Conservation (phyloP, 345 rosid genomes). For the Excoecaria cochinchinensis region DNA sequence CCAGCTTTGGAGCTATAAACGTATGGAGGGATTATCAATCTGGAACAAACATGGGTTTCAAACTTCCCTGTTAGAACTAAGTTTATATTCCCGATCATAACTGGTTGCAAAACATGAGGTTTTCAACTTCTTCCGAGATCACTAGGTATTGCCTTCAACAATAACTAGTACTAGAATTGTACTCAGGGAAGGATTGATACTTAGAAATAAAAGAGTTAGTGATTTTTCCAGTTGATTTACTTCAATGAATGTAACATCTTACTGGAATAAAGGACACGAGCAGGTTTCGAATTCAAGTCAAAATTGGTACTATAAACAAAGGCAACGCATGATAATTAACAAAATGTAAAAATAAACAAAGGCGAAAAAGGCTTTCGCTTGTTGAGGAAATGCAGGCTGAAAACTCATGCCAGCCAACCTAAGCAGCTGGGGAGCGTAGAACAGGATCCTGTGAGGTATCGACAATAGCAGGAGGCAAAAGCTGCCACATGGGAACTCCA, state of each 20-base stretch:
- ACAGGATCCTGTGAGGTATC: constrained; percentile 27
- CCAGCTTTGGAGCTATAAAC: constrained; percentile 67
- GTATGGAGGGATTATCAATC: constrained; percentile 58
- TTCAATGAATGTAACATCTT: background rate
- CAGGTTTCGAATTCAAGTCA: background rate
- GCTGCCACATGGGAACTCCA: constrained; percentile 29
- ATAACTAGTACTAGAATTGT: background rate
- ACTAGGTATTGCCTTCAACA: background rate
- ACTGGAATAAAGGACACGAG: background rate
- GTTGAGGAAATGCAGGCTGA: background rate
- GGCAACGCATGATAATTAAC: background rate
- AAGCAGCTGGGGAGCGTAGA: constrained; percentile 28
- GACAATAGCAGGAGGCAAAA: constrained; percentile 30
- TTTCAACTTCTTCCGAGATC: background rate
- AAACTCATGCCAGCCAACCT: constrained; percentile 8
- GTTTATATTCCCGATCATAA: background rate
- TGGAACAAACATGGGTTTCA: constrained; percentile 76
- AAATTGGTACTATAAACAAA: background rate
- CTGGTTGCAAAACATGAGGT: background rate
- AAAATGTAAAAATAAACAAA: background rate
- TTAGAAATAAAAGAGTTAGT: background rate
- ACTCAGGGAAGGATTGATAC: background rate
- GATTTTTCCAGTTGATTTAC: background rate
- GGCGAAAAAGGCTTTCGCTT: background rate
- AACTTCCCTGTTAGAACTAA: constrained; percentile 46